Evolutionary conservation across 352 stramenopile species (phyloP).

Genomic region (Phytophthora sojae): DNA sequence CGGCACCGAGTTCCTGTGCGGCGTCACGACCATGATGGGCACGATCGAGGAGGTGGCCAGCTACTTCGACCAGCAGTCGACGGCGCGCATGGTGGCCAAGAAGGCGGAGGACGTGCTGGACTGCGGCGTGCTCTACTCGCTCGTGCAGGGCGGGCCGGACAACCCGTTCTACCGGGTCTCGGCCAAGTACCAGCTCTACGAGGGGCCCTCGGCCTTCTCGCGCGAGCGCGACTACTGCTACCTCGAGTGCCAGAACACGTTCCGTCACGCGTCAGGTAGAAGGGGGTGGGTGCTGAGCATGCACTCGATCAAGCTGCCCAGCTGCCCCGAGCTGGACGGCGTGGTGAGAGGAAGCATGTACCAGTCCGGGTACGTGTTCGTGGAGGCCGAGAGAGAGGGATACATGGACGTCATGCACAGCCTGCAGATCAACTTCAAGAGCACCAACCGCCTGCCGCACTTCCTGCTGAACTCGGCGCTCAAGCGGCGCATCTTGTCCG

Average conservation of each 20-base stretch:
- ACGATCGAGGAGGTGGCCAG: constrained; percentile 68
- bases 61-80: constrained; percentile 79
- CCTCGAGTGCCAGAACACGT: constrained; percentile 84
- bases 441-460: constrained; percentile 62
- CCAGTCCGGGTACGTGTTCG: constrained; percentile 82
- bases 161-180: constrained; percentile 73
- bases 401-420: constrained; percentile 90
- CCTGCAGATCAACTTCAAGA: constrained; percentile 89
- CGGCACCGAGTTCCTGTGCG: constrained; percentile 75
- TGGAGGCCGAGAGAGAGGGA: constrained; percentile 75
- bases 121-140: constrained; percentile 68
- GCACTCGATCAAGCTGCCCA: constrained; percentile 86
- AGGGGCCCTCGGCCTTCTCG: constrained; percentile 65
- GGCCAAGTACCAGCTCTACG: constrained; percentile 76
- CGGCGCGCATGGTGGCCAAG: constrained; percentile 58
- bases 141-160: constrained; percentile 49
- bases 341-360: constrained; percentile 85
- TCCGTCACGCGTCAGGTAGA: constrained; percentile 71
- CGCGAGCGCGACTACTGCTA: constrained; percentile 75
- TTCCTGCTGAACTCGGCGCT: constrained; percentile 74
- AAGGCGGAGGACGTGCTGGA: constrained; percentile 76
- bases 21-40: constrained; percentile 79
- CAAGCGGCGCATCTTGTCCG: constrained; percentile 67
- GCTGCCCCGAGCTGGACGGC: constrained; percentile 72
- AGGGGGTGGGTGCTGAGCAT: constrained; percentile 82